Base-by-base conservation (phyloP, 192 early-diverging fungal genomes). In the Chytriomyces sp. region DNA sequence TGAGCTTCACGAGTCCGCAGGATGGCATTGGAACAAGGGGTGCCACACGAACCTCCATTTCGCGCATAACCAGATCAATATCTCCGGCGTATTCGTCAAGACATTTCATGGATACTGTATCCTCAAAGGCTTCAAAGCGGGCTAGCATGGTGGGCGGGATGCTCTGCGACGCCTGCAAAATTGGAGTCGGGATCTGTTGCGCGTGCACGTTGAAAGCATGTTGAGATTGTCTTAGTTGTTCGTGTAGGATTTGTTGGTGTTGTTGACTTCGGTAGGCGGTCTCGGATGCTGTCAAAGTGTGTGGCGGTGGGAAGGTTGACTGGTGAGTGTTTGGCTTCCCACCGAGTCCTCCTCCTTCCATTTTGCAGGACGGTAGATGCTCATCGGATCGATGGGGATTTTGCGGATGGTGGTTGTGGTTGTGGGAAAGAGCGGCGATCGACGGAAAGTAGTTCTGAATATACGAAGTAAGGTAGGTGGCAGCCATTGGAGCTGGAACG, bases 371-470 rank as follows among this genome's bases (percentile, higher is more conserved):
- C 10, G 44, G 56, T 25, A 10, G 5, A 26, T 55, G 44, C 52
- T 32, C 5, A 5, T 68, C 6, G 5, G 4, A 19, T 5, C 22
- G 65, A 28, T 68, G 65, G 12, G 10, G 33, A 3, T 54, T 7
- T 28, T 68, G 41, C 10, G 14, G 31, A 3, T n/a, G 19, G 8
- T 12, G 5, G 17, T 52, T 30, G 32, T 54, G 65, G 4, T 52
- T 34, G 39, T 30, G 28, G 65, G 62, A 26, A 5, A 49, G 22
- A 4, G 58, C 58, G 10, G 58, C 25, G 5, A 68, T 68, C 5
- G 65, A 52, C 10, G 65, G 65, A 52, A 68, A 68, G 52, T 68
- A 68, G 65, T 68, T 68, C 31, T 34, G 52, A 37, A 68, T 30
- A 52, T 68, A 68, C 28, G 37, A 31, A 0, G 65, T 37, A 19